These are phyloP conservation scores for Phialophora macrospora DNA, from an alignment of 2,329 filamentous ascomycete genomes.

Conservation along the genomic window DNA sequence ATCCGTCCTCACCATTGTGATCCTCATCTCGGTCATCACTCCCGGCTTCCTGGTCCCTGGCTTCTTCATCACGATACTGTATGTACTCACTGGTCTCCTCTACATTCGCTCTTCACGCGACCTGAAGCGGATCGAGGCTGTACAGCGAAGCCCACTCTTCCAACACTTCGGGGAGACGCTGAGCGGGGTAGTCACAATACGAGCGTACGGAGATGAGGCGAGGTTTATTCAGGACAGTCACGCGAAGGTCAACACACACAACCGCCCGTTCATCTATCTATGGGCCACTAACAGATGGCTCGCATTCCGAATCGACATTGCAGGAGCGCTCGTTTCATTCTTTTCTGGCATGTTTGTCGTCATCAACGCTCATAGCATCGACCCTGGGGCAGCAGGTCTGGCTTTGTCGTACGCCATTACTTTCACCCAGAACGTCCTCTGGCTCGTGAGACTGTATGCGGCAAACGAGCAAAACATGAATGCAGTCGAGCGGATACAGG, in stretches of 20 bases:
- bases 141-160: conserved; percentile 92
- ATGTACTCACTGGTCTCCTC: conserved; percentile 80
- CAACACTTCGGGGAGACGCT: conserved; percentile 98
- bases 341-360: conserved; percentile 92
- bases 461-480: conserved; percentile 99
- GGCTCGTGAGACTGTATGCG: conserved; percentile 92
- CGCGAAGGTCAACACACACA: conserved; percentile 83
- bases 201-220: conserved; percentile 91
- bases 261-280: conserved; percentile 90
- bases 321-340: conserved; percentile 90
- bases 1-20: conserved; percentile 80
- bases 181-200: conserved; percentile 92
- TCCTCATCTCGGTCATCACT: conserved; percentile 85
- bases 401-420: conserved; percentile 95
- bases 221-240: conserved; percentile 94
- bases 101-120: conserved; percentile 94
- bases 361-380: conserved; percentile 77
- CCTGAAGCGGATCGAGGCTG: conserved; percentile 90
- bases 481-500: conserved; percentile 94
- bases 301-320: conserved; percentile 84
- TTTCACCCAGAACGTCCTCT: conserved; percentile 95
- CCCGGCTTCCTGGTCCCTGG: conserved; percentile 88
- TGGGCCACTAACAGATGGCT: conserved; percentile 99
- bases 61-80: conserved; percentile 80
- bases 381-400: conserved; percentile 89